phyloP scores from a whole-genome alignment of 2,329 filamentous ascomycete genomes.

The Plenodomus biglobosus region DNA sequence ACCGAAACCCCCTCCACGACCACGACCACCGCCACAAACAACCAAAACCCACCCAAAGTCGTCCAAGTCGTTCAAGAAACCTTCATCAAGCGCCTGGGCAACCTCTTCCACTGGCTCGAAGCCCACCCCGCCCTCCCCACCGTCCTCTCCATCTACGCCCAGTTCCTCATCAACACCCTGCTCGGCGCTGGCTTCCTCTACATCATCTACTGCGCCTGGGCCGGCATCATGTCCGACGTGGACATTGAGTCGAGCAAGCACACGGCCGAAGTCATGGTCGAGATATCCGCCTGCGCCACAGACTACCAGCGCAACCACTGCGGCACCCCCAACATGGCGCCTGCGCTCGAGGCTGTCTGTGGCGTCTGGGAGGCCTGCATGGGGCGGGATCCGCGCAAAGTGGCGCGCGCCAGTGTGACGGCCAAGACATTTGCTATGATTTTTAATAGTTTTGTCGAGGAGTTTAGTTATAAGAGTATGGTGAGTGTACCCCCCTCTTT shows the following conservation, averaged over 20 bases:
- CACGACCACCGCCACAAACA: neutral
- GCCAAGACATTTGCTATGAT: constrained; percentile 89
- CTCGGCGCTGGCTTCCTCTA: constrained; percentile 62
- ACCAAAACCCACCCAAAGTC: neutral
- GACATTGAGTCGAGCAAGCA: constrained; percentile 69
- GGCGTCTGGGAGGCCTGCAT: constrained; percentile 85
- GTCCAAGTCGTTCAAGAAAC: constrained; percentile 18
- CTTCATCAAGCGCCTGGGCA: constrained; percentile 42
- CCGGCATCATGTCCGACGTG: constrained; percentile 74
- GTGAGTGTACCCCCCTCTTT: constrained; percentile 45
- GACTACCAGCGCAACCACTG: constrained; percentile 79
- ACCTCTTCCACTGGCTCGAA: constrained; percentile 64
- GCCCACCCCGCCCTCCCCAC: constrained; percentile 66
- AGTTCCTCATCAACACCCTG: constrained; percentile 66
- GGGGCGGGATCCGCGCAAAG: constrained; percentile 74
- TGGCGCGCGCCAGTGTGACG: constrained; percentile 78
- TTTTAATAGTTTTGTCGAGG: constrained; percentile 89
- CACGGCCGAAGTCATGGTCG: constrained; percentile 67
- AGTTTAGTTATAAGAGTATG: constrained; percentile 83
- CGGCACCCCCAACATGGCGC: constrained; percentile 64
- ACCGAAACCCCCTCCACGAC: constrained; percentile 9
- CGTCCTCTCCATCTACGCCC: constrained; percentile 67
- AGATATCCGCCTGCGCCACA: constrained; percentile 72
- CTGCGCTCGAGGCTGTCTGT: constrained; percentile 73
- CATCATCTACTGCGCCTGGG: constrained; percentile 68